Percentiles rank a stretch among this genome's conserved stretches.
Conservation (phyloP, 371 early-diverging fungal species). For the Circinella umbellata region DNA sequence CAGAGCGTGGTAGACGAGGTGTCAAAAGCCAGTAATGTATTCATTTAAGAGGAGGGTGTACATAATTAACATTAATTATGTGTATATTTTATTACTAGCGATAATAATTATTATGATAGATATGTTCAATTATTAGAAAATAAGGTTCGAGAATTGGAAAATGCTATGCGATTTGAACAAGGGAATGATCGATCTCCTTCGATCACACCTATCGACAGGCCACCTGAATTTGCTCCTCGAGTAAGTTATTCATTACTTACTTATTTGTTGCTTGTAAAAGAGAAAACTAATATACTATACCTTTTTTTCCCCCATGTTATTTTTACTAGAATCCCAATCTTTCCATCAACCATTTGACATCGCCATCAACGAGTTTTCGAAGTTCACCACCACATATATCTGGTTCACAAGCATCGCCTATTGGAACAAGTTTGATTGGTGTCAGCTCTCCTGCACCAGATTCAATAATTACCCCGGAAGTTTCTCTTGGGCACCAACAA, state of each 20-base stretch:
- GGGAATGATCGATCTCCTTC: conserved; percentile 9
- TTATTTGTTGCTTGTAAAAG: too few relatives aligned
- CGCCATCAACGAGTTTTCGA: conserved; percentile 1
- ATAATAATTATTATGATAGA: conserved; percentile 4
- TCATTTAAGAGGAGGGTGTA: not conserved
- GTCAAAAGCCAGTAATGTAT: conserved; percentile 29
- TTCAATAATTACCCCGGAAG: not conserved
- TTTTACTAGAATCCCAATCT: conserved; percentile 7
- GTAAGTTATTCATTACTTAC: not conserved
- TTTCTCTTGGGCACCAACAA: not conserved
- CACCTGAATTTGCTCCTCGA: conserved; percentile 1
- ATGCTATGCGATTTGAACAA: conserved; percentile 19
- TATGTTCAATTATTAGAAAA: conserved; percentile 33
- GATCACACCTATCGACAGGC: not conserved
- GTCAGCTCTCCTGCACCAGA: not conserved
- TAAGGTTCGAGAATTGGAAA: conserved; percentile 28
- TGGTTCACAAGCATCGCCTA: not conserved
- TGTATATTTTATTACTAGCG: not conserved
- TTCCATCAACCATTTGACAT: conserved; percentile 11
- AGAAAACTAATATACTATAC: not conserved
- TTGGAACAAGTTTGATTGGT: not conserved
- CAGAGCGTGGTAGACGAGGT: conserved; percentile 29
- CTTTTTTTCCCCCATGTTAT: not conserved
- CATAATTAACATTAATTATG: not conserved
- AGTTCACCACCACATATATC: conserved; percentile 1